Conservation (phyloP, 1,139 yeast genomes). For the Diutina pseudorugosa region DNA sequence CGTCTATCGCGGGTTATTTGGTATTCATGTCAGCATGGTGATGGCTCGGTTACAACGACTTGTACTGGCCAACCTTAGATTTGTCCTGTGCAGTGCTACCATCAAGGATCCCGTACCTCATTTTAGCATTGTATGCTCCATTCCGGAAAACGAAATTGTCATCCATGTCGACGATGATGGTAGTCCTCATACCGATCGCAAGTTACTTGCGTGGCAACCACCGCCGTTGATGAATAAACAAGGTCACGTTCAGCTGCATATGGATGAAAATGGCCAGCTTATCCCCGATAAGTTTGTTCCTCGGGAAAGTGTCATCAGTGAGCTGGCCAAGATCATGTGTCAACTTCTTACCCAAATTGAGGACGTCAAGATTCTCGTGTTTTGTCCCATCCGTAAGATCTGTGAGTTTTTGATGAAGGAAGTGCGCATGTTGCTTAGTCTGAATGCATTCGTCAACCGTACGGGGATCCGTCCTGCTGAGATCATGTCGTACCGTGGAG, state of each 20-base stretch:
- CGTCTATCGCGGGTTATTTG: slow-evolving; percentile 81
- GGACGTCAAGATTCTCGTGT: slow-evolving; percentile 59
- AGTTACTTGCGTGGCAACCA: slow-evolving; percentile 75
- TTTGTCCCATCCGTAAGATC: slow-evolving; percentile 75
- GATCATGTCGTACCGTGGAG: slow-evolving; percentile 91
- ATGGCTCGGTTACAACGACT: slow-evolving; percentile 66
- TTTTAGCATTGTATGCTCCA: slow-evolving; percentile 63
- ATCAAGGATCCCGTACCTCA: slow-evolving; percentile 59
- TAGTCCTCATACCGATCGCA: slow-evolving; percentile 73
- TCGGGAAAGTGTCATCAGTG: slow-evolving; percentile 60
- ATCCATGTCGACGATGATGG: slow-evolving; percentile 65
- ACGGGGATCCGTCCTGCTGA: slow-evolving; percentile 26
- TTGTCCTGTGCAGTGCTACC: slow-evolving; percentile 91
- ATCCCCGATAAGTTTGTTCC: slow-evolving; percentile 16
- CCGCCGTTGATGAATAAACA: slow-evolving; percentile 47
- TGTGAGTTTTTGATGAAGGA: slow-evolving; percentile 86
- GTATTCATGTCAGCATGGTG: slow-evolving; percentile 79
- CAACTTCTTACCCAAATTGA: slow-evolving; percentile 47
- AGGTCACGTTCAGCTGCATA: slow-evolving; percentile 24
- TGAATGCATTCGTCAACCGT: slow-evolving; percentile 6
- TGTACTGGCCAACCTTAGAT: slow-evolving; percentile 34
- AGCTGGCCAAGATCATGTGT: slow-evolving; percentile 63
- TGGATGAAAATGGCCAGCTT: slow-evolving; percentile 9
- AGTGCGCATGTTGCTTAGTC: slow-evolving; percentile 32
- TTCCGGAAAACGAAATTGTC: slow-evolving; percentile 29